A percentile compares a stretch with the other conserved stretches of the same genome.
Evolutionary conservation across 2,329 filamentous ascomycete genomes (phyloP).

Genomic region (Chaetomiaceae sp.): DNA sequence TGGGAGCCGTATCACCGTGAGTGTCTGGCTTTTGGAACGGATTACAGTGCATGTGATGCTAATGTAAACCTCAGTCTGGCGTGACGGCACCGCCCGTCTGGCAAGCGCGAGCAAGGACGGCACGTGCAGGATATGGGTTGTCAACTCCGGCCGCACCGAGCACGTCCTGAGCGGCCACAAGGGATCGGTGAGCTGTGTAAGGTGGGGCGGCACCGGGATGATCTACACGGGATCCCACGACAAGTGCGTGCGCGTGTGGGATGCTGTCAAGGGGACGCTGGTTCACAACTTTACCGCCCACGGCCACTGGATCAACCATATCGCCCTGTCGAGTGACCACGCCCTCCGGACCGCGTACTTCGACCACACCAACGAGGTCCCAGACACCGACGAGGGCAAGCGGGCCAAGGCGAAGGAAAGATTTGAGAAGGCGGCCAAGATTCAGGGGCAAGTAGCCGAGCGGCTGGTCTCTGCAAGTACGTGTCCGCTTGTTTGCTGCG

Average conservation of each 20-base stretch:
- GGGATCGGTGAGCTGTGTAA: slow-evolving; percentile 80
- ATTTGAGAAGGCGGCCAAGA: slow-evolving; percentile 77
- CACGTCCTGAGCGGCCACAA: slow-evolving; percentile 84
- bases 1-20: slow-evolving; percentile 84
- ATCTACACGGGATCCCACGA: slow-evolving; percentile 86
- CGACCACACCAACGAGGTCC: slow-evolving; percentile 69
- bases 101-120: slow-evolving; percentile 86
- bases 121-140: slow-evolving; percentile 82
- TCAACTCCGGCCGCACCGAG: slow-evolving; percentile 70
- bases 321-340: slow-evolving; percentile 89
- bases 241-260: slow-evolving; percentile 89
- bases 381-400: slow-evolving; percentile 63
- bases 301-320: slow-evolving; percentile 92
- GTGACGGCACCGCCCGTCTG: slow-evolving; percentile 65
- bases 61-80: slow-evolving; percentile 43
- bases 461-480: slow-evolving; percentile 74
- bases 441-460: slow-evolving; percentile 72
- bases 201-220: slow-evolving; percentile 84
- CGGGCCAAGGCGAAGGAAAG: slow-evolving; percentile 68
- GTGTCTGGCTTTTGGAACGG: background rate
- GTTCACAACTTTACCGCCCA: slow-evolving; percentile 68
- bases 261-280: slow-evolving; percentile 69
- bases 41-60: background rate
- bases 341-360: slow-evolving; percentile 79
- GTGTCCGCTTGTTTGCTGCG: background rate